Base-by-base conservation (phyloP, 2,329 filamentous ascomycete genomes). In the Pseudocercospora eumusae region DNA sequence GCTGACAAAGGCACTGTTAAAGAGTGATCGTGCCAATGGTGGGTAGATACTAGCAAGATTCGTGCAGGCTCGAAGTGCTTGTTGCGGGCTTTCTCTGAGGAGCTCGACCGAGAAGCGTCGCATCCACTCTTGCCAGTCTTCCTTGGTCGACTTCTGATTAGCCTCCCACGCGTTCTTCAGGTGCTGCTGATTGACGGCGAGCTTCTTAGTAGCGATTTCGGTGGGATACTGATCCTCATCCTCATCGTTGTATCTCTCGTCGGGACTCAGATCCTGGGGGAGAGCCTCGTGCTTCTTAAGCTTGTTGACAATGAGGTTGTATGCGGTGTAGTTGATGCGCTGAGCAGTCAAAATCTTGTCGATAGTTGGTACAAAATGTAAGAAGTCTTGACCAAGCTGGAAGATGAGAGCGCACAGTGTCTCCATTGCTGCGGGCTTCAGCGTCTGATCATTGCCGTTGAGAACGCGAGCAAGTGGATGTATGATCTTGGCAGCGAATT, bases 121-220 rank as follows among this genome's bases (percentile, higher is more conserved):
- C 77, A 99, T 92, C 95, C 95, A 99, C 76, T 99, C 95, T 71
- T 96, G 91, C 95, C 95, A 99, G 77, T 99, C 95, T 74, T 99
- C 95, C 71, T 93, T 92, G 9, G 95, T 99, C 0, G 93, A 97
- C 74, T 97, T 97, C 64, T 96, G 92, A 62, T 89, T 92, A 0
- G 96, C 95, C 70, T 98, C 95, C 95, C 95, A 99, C 0, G 96
- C 95, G 66, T 90, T 89, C 77, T 98, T 97, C 21, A 99, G 82
- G 80, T 99, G 96, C 66, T 98, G 93, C 56, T 96, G 92, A 69
- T 99, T 99, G 76, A 98, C 93, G 64, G 96, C 92, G 33, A 98
- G 83, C 77, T 98, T 98, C 81, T 96, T 97, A 11, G 90, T 91
- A 1, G 88, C 87, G 49, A 96, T 89, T 67, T 98, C 93, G 0